Evolutionary conservation across 78 protist genomes (phyloP), one percentile per base, ranked within the genome.

Genomic region (Dictyostelium firmibasis): DNA sequence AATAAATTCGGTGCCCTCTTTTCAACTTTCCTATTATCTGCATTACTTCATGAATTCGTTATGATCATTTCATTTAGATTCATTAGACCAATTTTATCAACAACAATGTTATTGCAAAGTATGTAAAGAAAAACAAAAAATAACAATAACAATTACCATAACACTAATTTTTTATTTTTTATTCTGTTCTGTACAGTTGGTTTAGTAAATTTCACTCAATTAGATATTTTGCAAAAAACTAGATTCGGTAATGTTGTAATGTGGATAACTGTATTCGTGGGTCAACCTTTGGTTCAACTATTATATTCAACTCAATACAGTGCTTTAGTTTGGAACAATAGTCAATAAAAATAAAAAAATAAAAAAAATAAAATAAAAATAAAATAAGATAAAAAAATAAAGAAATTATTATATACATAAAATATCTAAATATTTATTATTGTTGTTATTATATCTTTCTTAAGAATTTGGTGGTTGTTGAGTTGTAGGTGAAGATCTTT

Each of bases 51-150:
- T 60, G 96, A 93, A 47, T 69, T 83, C 18, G 74, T 93, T 16
- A 83, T 93, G 92, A 81, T 83, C 35, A 43, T 93, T 27, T 79
- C 86, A 29, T 84, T 93, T 69, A 81, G 50, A 53, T 81, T 93
- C 35, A 79, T 84, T 35, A 74, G 91, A 77, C 96, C 96, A 31
- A 83, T 82, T 72, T 67, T 91, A 69, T 91, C 89, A 53, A 62
- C 76, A 14, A 74, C 89, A 83, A 91, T 91, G 95, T 25, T 91
- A 62, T 35, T 91, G n/a, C 95, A 91, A 86, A 86, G 92, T 86
- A 86, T 27, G 18, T 86, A 38, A 35, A 33, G 16, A 31, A 57
- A 43, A 53, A 13, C 7, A 50, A 57, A 6, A 50, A 81, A 11
- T 20, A 50, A 47, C 8, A 47, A 47, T 11, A 47, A 47, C 8